Percentiles rank a stretch among this genome's conserved stretches.
phyloP scores from a whole-genome alignment of 2,329 filamentous ascomycete species.

The Colletotrichum camelliae region DNA sequence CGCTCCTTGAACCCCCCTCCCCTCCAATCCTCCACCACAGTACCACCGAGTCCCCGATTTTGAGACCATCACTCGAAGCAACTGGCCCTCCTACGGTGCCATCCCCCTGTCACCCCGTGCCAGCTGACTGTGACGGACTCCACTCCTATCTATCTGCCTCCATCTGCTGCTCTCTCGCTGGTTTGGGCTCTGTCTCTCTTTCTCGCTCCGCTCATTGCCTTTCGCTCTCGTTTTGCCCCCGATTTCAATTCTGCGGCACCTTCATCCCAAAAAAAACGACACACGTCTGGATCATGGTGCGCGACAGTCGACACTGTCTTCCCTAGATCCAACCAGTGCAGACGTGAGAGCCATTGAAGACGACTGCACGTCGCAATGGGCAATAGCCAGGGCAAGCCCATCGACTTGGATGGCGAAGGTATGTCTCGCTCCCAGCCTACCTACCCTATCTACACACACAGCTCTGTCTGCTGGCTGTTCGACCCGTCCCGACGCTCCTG shows the following conservation, averaged over 20 bases:
- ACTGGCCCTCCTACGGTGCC: slow-evolving; percentile 1
- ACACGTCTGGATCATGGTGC: slow-evolving; percentile 20
- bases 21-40: slow-evolving; percentile 1
- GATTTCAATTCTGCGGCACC: background rate
- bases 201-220: slow-evolving; percentile 13
- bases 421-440: slow-evolving; percentile 33
- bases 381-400: slow-evolving; percentile 92
- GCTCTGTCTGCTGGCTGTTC: background rate
- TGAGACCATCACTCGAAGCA: slow-evolving; percentile 17
- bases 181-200: slow-evolving; percentile 8
- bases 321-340: slow-evolving; percentile 21
- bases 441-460: background rate
- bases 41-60: slow-evolving; percentile 13
- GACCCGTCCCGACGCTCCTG: background rate
- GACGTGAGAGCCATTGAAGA: slow-evolving; percentile 20
- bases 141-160: slow-evolving; percentile 21
- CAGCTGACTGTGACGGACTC: slow-evolving; percentile 22
- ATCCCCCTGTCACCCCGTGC: slow-evolving; percentile 20
- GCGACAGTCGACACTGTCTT: background rate
- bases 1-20: background rate
- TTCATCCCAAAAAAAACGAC: background rate
- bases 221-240: slow-evolving; percentile 8
- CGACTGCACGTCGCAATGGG: slow-evolving; percentile 67
- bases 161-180: slow-evolving; percentile 4
- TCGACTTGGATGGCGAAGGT: slow-evolving; percentile 94